Evolutionary conservation across 805 yeast genomes (phyloP), one percentile per base, ranked within the genome.

Genomic region (Candida chilensis): DNA sequence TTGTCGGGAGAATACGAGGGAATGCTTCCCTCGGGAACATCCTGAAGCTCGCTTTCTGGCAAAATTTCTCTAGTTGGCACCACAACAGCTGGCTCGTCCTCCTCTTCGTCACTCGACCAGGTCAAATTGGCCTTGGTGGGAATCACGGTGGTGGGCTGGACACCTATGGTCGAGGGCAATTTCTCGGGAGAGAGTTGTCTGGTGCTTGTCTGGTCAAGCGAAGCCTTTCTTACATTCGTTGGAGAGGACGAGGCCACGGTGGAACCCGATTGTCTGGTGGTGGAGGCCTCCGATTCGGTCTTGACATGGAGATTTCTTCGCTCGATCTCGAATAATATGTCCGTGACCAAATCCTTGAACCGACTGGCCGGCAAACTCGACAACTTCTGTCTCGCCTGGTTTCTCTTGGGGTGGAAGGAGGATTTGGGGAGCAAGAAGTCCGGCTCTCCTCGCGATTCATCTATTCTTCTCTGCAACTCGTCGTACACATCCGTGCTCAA

Each of bases 401-500:
- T 94, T 47, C 99, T 72, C 49, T 87, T 88, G 26, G 94, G 88
- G 53, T 92, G 98, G 57, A 85, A 86, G 13, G 69, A 66, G 5
- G 71, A 64, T 43, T 74, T 73, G 5, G 95, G 88, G 24, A 76
- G 63, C 31, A 90, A 63, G 44, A 69, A 75, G 32, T 72, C 75
- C 1, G 82, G 77, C 39, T 71, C 73, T 18, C 69, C 64, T 30
- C 70, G 60, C 22, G 70, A 64, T 40, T 77, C 79, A 39, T 64
- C 72, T 25, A 71, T 68, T 38, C 99, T 69, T 47, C 99, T 72
- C 44, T 75, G 74, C 36, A 92, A 61, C 54, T 92, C 98, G 54
- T 92, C 98, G 50, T 77, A 82, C 9, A 92, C 96, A 52, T 92
- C 99, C 3, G 96, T 87, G 40, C 94, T 75, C 35, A 92, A 71